Conservation (phyloP, 306 rosid genomes). For the Medicago truncatula region DNA sequence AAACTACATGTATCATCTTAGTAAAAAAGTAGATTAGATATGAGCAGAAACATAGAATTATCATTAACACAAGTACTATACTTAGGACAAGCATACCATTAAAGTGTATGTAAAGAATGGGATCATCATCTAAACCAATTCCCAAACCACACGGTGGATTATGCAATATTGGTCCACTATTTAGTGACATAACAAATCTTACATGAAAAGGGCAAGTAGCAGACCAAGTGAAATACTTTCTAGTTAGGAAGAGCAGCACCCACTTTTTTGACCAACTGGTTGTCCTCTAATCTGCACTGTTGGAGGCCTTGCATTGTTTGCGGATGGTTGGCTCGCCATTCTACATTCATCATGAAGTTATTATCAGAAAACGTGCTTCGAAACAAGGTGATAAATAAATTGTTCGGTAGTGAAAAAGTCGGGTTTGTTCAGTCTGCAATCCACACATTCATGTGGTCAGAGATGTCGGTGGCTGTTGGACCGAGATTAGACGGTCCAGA, state of each 20-base stretch:
- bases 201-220: constrained; percentile 35
- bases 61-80: constrained; percentile 47
- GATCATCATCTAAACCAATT: constrained; percentile 46
- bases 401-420: constrained; percentile 1
- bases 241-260: constrained; percentile 60
- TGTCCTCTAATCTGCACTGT: constrained; percentile 65
- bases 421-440: too few relatives aligned
- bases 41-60: constrained; percentile 36
- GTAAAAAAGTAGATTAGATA: constrained; percentile 1
- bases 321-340: constrained; percentile 60
- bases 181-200: constrained; percentile 44
- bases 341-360: constrained; percentile 42
- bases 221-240: constrained; percentile 37
- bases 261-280: constrained; percentile 61
- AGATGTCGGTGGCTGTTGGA: too few relatives aligned
- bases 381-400: not conserved
- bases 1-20: not conserved
- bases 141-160: constrained; percentile 43
- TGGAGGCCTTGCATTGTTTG: constrained; percentile 54
- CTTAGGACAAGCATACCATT: constrained; percentile 49
- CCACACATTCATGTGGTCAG: too few relatives aligned
- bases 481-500: too few relatives aligned
- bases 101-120: constrained; percentile 52
- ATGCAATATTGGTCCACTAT: constrained; percentile 46
- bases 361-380: constrained; percentile 9